These are phyloP conservation scores for Butyriboletus appendiculatus DNA, from an alignment of 1,284 basidiomycete genomes.

Conservation along the genomic window DNA sequence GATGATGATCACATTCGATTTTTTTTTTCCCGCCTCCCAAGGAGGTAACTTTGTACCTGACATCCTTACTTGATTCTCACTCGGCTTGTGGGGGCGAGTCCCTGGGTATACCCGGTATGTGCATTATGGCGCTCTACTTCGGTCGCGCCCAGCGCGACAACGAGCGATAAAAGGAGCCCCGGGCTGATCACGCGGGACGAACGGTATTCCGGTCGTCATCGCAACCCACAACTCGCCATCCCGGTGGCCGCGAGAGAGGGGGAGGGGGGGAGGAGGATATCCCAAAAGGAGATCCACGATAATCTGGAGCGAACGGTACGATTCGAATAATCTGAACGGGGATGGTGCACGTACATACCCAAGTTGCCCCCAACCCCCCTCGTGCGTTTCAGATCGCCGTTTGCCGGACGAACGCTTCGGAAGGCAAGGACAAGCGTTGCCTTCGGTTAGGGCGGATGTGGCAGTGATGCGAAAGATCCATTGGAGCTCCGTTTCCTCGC, in stretches of 20 bases:
- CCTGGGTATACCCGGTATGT: constrained; percentile 10
- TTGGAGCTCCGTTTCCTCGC: not conserved
- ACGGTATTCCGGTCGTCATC: constrained; percentile 33
- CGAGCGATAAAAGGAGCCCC: constrained; percentile 1
- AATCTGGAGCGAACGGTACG: not conserved
- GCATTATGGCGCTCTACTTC: constrained; percentile 2
- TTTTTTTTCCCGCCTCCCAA: constrained; percentile 4
- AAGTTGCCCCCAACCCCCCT: not conserved
- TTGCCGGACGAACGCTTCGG: not conserved
- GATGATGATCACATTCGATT: constrained; percentile 8
- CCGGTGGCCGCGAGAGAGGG: constrained; percentile 10
- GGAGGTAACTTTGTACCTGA: constrained; percentile 22
- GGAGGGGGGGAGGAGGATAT: not conserved
- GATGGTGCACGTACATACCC: not conserved
- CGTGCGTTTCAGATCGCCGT: constrained; percentile 9
- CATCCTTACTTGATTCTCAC: constrained; percentile 7
- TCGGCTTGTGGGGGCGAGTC: not conserved
- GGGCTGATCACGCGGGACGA: constrained; percentile 4
- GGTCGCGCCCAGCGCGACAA: constrained; percentile 1
- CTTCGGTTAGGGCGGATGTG: too few species aligned
- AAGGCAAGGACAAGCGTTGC: too few species aligned
- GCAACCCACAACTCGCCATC: constrained; percentile 15
- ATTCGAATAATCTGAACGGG: not conserved
- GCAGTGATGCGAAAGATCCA: too few species aligned
- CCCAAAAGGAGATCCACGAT: not conserved